Evolutionary conservation across 2,329 filamentous ascomycete species (phyloP).

Genomic region (Aspergillus ochraceus): DNA sequence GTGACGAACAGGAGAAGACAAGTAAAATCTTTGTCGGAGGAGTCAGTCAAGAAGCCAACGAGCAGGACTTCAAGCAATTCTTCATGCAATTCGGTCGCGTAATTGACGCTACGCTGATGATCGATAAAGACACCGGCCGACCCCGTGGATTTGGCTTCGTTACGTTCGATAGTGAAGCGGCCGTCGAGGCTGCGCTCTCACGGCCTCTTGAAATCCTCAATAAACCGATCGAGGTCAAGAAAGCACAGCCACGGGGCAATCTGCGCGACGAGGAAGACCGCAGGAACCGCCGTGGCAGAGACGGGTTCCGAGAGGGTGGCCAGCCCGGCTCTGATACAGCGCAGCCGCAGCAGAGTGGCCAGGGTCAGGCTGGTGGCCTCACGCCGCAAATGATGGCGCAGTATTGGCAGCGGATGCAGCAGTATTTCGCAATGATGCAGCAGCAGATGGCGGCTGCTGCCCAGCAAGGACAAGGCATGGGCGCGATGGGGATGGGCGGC

Average conservation of each 20-base stretch:
- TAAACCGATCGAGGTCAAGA: constrained; percentile 97
- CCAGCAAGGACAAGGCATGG: constrained; percentile 43
- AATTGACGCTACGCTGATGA: constrained; percentile 97
- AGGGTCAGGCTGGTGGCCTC: constrained; percentile 63
- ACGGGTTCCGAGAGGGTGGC: constrained; percentile 42
- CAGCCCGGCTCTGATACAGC: constrained; percentile 36
- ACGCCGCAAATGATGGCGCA: constrained; percentile 97
- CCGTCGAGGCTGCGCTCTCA: constrained; percentile 86
- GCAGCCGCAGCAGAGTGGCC: constrained; percentile 49
- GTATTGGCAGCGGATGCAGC: constrained; percentile 98
- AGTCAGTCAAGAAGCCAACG: constrained; percentile 94
- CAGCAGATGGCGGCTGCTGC: constrained; percentile 70
- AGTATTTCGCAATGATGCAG: constrained; percentile 94
- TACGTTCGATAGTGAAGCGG: constrained; percentile 93
- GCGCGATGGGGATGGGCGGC: constrained; percentile 59
- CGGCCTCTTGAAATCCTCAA: constrained; percentile 87
- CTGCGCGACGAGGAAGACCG: constrained; percentile 82
- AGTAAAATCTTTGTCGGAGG: constrained; percentile 99
- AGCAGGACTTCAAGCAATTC: constrained; percentile 93
- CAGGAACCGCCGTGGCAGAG: constrained; percentile 48
- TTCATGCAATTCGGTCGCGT: constrained; percentile 96
- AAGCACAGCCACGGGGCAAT: constrained; percentile 92
- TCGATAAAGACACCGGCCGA: constrained; percentile 98
- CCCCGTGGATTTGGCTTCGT: constrained; percentile 97
- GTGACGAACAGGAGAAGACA: constrained; percentile 96